phyloP scores from a whole-genome alignment of 139 green algal species.

The Ulvella scutata region DNA sequence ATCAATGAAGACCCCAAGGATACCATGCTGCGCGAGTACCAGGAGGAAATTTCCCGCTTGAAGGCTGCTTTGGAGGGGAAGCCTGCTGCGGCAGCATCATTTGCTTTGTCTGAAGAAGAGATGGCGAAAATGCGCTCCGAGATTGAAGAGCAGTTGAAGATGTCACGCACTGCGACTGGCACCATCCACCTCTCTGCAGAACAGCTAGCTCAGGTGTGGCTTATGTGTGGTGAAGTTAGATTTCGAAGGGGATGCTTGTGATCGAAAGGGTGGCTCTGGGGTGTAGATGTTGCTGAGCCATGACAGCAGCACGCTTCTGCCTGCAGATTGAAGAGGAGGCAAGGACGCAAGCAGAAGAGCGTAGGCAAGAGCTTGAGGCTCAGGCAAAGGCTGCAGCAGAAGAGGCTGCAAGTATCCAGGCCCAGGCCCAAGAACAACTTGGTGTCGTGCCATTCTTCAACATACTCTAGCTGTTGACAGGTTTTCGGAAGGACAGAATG shows the following conservation, averaged over 20 bases:
- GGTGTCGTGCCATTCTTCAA: too few species aligned
- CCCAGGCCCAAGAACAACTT: too few species aligned
- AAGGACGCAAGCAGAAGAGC: conserved; percentile 7
- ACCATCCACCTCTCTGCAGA: not conserved
- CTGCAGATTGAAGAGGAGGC: conserved; percentile 16
- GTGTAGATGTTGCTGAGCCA: too few species aligned
- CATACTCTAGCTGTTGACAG: too few species aligned
- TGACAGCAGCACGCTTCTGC: not conserved
- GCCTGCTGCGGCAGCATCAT: not conserved
- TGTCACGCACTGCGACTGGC: not conserved
- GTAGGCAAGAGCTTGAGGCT: conserved; percentile 18
- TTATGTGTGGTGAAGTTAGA: too few species aligned
- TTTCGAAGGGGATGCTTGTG: too few species aligned
- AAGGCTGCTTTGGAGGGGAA: conserved; percentile 41
- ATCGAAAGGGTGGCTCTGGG: too few species aligned
- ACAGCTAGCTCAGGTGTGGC: not conserved
- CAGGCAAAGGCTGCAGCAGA: conserved; percentile 18
- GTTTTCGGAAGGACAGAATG: too few species aligned
- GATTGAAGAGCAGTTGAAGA: conserved; percentile 29
- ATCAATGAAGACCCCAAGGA: conserved; percentile 86
- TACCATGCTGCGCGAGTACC: conserved; percentile 80
- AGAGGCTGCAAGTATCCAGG: conserved; percentile 27
- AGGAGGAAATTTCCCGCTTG: conserved; percentile 71
- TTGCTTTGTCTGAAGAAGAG: not conserved
- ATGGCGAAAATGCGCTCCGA: conserved; percentile 29